Base-by-base conservation (phyloP, 345 rosid genomes). In the Nasturtium officinale region DNA sequence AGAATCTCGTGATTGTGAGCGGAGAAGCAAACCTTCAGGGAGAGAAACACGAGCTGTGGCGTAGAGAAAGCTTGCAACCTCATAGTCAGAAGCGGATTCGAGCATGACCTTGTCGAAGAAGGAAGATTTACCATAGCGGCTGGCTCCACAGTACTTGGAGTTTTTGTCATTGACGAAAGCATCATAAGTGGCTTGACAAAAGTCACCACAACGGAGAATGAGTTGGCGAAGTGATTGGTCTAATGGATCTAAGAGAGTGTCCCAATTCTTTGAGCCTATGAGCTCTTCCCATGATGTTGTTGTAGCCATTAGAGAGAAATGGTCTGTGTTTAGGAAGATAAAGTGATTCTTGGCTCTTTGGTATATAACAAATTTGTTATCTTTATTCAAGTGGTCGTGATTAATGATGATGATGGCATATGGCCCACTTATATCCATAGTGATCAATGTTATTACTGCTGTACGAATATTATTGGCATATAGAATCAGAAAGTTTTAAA, bases 121-220 rank as follows among this genome's bases (percentile, higher is more conserved):
- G 4, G 65, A 55, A 20, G 79, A 26, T 77, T 84, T 90, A 33
- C 96, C 94, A 30, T 89, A 93, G 40, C 98, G 90, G 86, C 96
- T 81, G 37, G 85, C 78, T 51, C 98, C 98, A 63, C 97, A 89
- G 85, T 83, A 93, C 83, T 79, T 87, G 80, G 97, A 90, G 87
- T 84, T 83, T 11, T 79, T 67, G 84, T 90, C 96, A 72, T 89
- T 89, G 86, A 82, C 85, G 88, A 93, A 93, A 78, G 96, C 76
- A 71, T 93, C 98, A 45, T 93, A 90, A 23, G 98, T 93, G 60
- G 86, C 98, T 82, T 93, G 97, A 65, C 90, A 84, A 81, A 93
- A 86, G 86, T 90, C 94, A 42, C 94, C 98, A 54, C 89, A 90
- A 25, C 97, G 94, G 80, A 90, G 84, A 71, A 93, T 77, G 72